Evolutionary conservation across 2,329 filamentous ascomycete genomes (phyloP), one percentile per base, ranked within the genome.

Genomic region (Emericellopsis atlantica): DNA sequence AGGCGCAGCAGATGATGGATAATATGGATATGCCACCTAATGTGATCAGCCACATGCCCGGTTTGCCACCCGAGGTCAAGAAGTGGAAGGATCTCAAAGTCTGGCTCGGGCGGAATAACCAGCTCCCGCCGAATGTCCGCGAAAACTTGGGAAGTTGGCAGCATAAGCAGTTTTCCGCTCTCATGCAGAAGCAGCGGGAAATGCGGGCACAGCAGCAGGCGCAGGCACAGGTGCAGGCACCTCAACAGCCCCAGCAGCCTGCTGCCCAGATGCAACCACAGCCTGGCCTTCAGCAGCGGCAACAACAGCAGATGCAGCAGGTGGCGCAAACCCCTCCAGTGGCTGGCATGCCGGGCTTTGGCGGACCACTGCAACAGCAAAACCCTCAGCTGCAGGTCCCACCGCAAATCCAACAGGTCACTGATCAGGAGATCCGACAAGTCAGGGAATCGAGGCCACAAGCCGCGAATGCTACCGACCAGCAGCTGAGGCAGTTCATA

Each of bases 71-170:
- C 0, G 65, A 70, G 0, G 49, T 69, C 5, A 69, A 68, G 51
- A 72, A 67, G 45, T 73, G 69, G 69, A 55, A 56, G 14, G 65
- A 70, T 4, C 52, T 72, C 10, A 67, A 66, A 48, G 43, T 48
- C 2, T 70, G 64, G 62, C 46, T 68, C 4, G 45, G 45, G 9
- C 57, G 60, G 39, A 64, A 62, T 37, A 60, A 56, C 40, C 52
- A 56, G 40, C 43, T 65, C 1, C 46, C 58, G 1, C 53, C 54
- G 5, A 44, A 53, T 3, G 40, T 57, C 8, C 57, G 59, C 18
- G 47, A 41, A 6, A 57, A 61, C 40, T 53, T 70, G 11, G 44
- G 45, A 4, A 44, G 42, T 2, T 40, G 62, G 6, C 67, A 70
- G 43, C 49, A 58, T 15, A 51, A 53, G 39, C 67, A 70, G 40